These are phyloP conservation scores for Xylaria sp. DNA, from an alignment of 2,329 filamentous ascomycete genomes.

Conservation along the genomic window DNA sequence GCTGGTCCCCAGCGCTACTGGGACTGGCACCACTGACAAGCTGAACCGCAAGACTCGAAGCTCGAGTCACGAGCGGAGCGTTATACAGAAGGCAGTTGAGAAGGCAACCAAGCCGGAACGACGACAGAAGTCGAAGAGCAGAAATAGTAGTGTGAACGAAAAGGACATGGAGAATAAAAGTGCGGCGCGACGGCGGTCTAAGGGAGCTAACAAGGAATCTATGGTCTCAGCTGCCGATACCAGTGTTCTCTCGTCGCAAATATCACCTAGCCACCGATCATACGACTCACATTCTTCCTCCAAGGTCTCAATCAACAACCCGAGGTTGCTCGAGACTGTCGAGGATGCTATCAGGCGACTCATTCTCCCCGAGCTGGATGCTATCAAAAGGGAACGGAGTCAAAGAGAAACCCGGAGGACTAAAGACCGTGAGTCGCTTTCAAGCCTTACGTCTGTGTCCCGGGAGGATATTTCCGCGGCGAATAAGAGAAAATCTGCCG, in stretches of 20 bases:
- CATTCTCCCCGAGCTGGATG: slow-evolving; percentile 88
- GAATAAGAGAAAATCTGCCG: slow-evolving; percentile 54
- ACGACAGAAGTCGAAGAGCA: slow-evolving; percentile 53
- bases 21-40: slow-evolving; percentile 46
- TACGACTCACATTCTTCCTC: slow-evolving; percentile 59
- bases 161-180: slow-evolving; percentile 50
- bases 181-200: slow-evolving; percentile 54
- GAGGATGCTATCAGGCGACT: slow-evolving; percentile 90
- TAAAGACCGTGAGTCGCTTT: slow-evolving; percentile 61
- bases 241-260: slow-evolving; percentile 56
- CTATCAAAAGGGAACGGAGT: slow-evolving; percentile 87
- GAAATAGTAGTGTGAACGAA: slow-evolving; percentile 53
- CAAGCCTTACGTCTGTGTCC: slow-evolving; percentile 58
- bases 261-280: slow-evolving; percentile 58
- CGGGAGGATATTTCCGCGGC: slow-evolving; percentile 56
- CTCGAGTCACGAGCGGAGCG: slow-evolving; percentile 45
- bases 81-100: slow-evolving; percentile 40
- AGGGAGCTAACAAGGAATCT: slow-evolving; percentile 56
- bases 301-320: slow-evolving; percentile 84
- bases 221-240: slow-evolving; percentile 57
- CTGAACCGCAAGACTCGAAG: slow-evolving; percentile 49
- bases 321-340: slow-evolving; percentile 85
- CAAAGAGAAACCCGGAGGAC: slow-evolving; percentile 63
- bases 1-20: slow-evolving; percentile 44
- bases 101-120: slow-evolving; percentile 51